Conservation (phyloP, 2,329 filamentous ascomycete species). For the Diaporthe ampelina region DNA sequence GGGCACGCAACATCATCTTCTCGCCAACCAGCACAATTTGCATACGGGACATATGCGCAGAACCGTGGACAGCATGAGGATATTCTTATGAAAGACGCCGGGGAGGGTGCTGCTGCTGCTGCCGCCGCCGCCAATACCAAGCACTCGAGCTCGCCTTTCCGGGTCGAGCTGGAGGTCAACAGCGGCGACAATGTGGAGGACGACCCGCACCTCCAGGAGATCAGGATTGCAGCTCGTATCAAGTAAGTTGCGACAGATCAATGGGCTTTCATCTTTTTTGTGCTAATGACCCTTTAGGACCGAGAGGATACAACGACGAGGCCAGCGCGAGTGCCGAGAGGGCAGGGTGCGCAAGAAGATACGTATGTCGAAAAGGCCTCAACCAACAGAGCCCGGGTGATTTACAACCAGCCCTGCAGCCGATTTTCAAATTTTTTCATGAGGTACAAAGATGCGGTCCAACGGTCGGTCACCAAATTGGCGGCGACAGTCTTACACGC, state of each 20-base stretch:
- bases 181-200: not conserved
- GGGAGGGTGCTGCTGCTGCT: not conserved
- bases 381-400: slow-evolving; percentile 13
- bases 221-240: slow-evolving; percentile 32
- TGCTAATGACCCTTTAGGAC: not conserved
- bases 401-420: not conserved
- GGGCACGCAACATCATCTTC: not conserved
- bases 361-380: slow-evolving; percentile 26
- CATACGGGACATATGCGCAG: not conserved
- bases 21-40: not conserved
- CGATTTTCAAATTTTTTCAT: not conserved
- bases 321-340: slow-evolving; percentile 28
- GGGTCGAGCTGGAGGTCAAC: slow-evolving; percentile 26
- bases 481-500: not conserved
- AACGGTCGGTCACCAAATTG: not conserved
- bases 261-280: no score
- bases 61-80: slow-evolving; percentile 7
- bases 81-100: slow-evolving; percentile 2
- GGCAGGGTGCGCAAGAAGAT: slow-evolving; percentile 31
- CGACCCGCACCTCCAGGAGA: slow-evolving; percentile 13
- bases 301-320: slow-evolving; percentile 2
- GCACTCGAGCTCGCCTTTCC: not conserved
- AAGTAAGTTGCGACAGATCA: not conserved
- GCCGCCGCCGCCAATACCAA: not conserved
- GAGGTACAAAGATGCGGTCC: not conserved